Conservation (phyloP, 2,329 filamentous ascomycete species). For the Tolypocladium ovalisporum region DNA sequence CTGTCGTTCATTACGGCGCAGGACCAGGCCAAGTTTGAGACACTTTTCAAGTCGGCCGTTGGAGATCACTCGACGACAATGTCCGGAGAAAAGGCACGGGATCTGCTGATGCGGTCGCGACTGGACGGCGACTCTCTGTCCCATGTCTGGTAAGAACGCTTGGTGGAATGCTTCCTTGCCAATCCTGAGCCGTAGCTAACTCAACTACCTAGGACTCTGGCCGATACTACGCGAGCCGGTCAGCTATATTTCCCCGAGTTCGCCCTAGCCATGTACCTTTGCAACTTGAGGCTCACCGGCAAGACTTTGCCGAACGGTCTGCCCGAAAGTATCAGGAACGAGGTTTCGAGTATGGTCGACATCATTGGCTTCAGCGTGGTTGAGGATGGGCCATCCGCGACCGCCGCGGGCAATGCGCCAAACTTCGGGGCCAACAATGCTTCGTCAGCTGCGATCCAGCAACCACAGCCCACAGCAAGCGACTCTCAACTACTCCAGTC, state of each 20-base stretch:
- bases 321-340: slow-evolving; percentile 83
- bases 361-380: slow-evolving; percentile 92
- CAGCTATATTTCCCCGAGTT: slow-evolving; percentile 97
- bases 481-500: slow-evolving; percentile 54
- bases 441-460: slow-evolving; percentile 47
- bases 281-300: slow-evolving; percentile 83
- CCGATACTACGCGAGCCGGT: slow-evolving; percentile 91
- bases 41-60: slow-evolving; percentile 90
- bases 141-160: slow-evolving; percentile 66
- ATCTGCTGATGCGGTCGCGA: slow-evolving; percentile 79
- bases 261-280: slow-evolving; percentile 95
- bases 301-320: slow-evolving; percentile 66
- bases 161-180: not conserved
- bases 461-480: slow-evolving; percentile 64
- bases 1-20: slow-evolving; percentile 91
- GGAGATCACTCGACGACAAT: slow-evolving; percentile 75
- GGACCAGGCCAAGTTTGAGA: slow-evolving; percentile 95
- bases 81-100: slow-evolving; percentile 84
- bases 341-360: slow-evolving; percentile 98
- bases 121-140: slow-evolving; percentile 79
- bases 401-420: slow-evolving; percentile 52
- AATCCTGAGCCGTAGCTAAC: slow-evolving; percentile 5
- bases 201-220: slow-evolving; percentile 56
- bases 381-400: slow-evolving; percentile 53
- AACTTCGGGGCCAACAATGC: slow-evolving; percentile 49